Evolutionary conservation across 768 basidiomycete genomes (phyloP).

Genomic region (Crepidotus variabilis): DNA sequence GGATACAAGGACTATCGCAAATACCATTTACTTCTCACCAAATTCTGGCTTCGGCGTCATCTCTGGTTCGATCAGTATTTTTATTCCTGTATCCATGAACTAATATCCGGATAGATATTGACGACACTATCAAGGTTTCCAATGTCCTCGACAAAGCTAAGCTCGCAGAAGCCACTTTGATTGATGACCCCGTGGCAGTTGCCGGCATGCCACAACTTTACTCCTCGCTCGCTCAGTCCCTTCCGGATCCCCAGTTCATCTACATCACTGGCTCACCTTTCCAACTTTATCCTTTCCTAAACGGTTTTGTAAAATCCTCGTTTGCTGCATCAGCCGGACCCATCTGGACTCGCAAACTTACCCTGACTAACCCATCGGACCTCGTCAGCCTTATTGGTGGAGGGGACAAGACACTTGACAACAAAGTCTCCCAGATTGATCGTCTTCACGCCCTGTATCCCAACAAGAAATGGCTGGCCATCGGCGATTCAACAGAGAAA

Average conservation of each 20-base stretch:
- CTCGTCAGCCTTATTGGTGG: slow-evolving; percentile 24
- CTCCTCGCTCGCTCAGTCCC: slow-evolving; percentile 28
- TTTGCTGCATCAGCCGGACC: slow-evolving; percentile 34
- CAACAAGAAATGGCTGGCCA: slow-evolving; percentile 35
- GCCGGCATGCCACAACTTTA: slow-evolving; percentile 46
- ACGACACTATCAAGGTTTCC: slow-evolving; percentile 41
- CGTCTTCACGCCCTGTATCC: slow-evolving; percentile 38
- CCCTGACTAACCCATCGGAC: slow-evolving; percentile 26
- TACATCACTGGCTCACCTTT: slow-evolving; percentile 42
- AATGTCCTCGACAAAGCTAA: slow-evolving; percentile 31
- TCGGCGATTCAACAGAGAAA: slow-evolving; percentile 43
- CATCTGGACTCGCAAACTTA: slow-evolving; percentile 35
- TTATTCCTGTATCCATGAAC: not conserved
- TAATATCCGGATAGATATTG: slow-evolving; percentile 28
- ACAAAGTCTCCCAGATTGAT: slow-evolving; percentile 35
- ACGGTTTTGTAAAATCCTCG: slow-evolving; percentile 31
- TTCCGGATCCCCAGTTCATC: slow-evolving; percentile 36
- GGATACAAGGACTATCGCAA: slow-evolving; percentile 20
- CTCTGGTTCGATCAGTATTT: slow-evolving; percentile 26
- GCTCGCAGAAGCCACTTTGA: slow-evolving; percentile 33
- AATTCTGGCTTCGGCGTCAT: slow-evolving; percentile 39
- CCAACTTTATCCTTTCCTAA: slow-evolving; percentile 43
- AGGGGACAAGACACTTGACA: slow-evolving; percentile 23
- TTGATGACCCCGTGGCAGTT: slow-evolving; percentile 36
- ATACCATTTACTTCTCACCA: slow-evolving; percentile 31